Evolutionary conservation across 108 stramenopile genomes (phyloP).

Genomic region (Cyclotella cryptica): DNA sequence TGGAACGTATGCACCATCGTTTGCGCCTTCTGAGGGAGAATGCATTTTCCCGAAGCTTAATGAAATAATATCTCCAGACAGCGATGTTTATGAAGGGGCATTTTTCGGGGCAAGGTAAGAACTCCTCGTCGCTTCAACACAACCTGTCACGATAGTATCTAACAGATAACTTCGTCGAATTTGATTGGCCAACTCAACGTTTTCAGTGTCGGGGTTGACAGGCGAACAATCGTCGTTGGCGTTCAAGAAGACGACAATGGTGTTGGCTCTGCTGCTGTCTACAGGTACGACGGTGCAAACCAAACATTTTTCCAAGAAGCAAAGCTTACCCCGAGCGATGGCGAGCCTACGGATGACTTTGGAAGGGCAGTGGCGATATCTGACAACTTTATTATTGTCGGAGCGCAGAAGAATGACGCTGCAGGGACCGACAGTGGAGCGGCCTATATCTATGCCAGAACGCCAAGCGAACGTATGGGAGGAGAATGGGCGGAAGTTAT

Average conservation of each 20-base stretch:
- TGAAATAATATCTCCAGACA: conserved; percentile 9
- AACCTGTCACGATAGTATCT: background rate
- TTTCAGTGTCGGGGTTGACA: conserved; percentile 29
- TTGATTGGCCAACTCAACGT: background rate
- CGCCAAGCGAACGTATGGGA: background rate
- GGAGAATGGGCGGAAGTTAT: conserved; percentile 23
- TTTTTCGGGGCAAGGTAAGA: conserved; percentile 22
- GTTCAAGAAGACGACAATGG: conserved; percentile 25
- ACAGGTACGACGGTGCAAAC: conserved; percentile 20
- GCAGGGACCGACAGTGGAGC: conserved; percentile 25
- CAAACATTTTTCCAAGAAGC: conserved; percentile 14
- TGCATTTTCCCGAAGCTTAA: conserved; percentile 15
- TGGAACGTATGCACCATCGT: background rate
- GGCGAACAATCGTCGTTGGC: conserved; percentile 37
- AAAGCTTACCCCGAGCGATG: conserved; percentile 26
- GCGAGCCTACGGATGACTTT: conserved; percentile 22
- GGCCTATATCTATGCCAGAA: conserved; percentile 28
- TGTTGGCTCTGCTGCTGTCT: conserved; percentile 23
- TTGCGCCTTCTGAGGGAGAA: conserved; percentile 6
- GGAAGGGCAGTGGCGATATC: conserved; percentile 34
- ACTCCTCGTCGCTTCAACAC: background rate
- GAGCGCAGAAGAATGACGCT: conserved; percentile 26
- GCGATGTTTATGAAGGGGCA: background rate
- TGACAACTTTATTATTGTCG: conserved; percentile 40
- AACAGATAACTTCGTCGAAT: background rate